Base-by-base conservation (phyloP, 345 rosid genomes). In the Mangifera indica region DNA sequence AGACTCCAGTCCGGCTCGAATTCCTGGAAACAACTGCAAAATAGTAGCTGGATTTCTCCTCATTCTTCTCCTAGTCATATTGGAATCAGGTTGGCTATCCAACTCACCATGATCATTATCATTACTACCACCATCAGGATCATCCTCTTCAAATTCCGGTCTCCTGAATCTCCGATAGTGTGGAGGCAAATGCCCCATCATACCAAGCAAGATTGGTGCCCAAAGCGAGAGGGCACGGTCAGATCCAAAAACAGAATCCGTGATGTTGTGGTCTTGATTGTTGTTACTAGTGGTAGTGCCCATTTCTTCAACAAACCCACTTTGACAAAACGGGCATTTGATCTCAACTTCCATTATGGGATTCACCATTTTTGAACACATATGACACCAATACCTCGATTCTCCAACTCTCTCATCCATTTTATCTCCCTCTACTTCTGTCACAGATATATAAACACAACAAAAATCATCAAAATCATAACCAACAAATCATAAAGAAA, bases 191-290 rank as follows among this genome's bases (percentile, higher is more conserved):
- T 84, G 87, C 4, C 87, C 91, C 87, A 89, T 88, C 97, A 94
- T 88, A 1, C 96, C 95, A 8, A 94, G 89, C 77, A 94, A 82
- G 77, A 94, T 77, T 0, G 98, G 95, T 4, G 87, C 93, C 97
- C 97, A 92, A 34, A 89, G 85, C 67, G 92, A 84, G 82, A 92
- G 82, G 2, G 93, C 87, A 74, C 81, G 87, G 26, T 94, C 97
- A 2, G 97, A 87, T 69, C 89, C 90, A 24, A 90, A 69, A 67
- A 85, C 93, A 4, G 93, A 75, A 70, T 87, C 97, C 2, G 81
- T 56, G 12, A 57, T 85, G 53, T 51, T 63, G 81, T 49, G 65
- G 7, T 74, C 88, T 44, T 56, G 63, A 69, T 69, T 56, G 42
- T 57, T 42, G 72, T 40, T 22, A 45, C 66, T 59, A 14, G 82